A percentile compares a stretch with the other conserved stretches of the same genome.
Evolutionary conservation across 139 green algal species (phyloP).

Genomic region (Chlamydomonas incerta): DNA sequence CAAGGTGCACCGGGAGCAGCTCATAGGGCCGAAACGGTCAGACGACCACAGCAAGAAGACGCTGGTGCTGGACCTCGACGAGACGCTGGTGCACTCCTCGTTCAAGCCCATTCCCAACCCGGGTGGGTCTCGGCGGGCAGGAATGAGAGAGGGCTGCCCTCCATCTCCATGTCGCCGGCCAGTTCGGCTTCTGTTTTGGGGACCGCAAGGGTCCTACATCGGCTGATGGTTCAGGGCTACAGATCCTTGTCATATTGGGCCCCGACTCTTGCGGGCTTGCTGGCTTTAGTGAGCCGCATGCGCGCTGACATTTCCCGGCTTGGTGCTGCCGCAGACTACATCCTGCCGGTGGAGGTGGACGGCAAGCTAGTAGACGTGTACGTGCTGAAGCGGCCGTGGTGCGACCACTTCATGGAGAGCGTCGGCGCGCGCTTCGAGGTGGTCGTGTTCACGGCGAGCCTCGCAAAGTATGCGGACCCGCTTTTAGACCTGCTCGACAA

Average conservation of each 20-base stretch:
- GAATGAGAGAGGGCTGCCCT: background rate
- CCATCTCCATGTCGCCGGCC: too few species aligned
- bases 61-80: constrained; percentile 96
- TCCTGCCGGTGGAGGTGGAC: constrained; percentile 90
- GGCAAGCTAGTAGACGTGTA: constrained; percentile 90
- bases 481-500: constrained; percentile 92
- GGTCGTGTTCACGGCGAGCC: constrained; percentile 93
- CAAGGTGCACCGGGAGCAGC: constrained; percentile 3
- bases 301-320: too few species aligned
- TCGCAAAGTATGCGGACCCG: constrained; percentile 93
- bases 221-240: too few species aligned
- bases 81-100: constrained; percentile 98
- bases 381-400: constrained; percentile 94
- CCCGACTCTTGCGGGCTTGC: too few species aligned
- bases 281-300: too few species aligned
- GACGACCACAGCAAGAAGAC: constrained; percentile 72
- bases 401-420: constrained; percentile 92
- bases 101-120: constrained; percentile 91
- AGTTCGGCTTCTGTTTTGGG: too few species aligned
- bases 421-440: constrained; percentile 68
- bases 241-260: too few species aligned
- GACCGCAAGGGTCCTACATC: too few species aligned
- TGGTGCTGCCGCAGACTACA: constrained; percentile 76
- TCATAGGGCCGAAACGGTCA: constrained; percentile 52
- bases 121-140: background rate